Conservation (phyloP, 2,329 filamentous ascomycete species). For the Nemania diffusa region DNA sequence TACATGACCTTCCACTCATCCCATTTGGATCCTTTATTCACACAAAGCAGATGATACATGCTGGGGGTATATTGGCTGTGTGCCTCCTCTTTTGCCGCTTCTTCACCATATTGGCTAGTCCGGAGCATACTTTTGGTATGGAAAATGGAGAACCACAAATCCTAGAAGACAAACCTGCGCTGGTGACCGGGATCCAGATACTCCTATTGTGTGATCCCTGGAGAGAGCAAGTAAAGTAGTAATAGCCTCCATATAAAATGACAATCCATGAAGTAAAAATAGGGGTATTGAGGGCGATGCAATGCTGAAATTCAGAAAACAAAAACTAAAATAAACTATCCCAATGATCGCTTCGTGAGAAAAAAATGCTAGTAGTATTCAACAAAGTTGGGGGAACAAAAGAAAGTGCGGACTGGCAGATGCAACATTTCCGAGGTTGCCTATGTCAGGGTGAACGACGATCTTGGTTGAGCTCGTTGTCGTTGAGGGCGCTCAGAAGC, state of each 20-base stretch:
- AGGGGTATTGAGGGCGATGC: slow-evolving; percentile 32
- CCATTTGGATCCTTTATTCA: neutral
- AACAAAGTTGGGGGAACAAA: slow-evolving; percentile 19
- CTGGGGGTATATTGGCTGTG: neutral
- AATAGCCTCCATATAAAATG: neutral
- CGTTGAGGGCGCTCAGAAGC: neutral
- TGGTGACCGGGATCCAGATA: neutral
- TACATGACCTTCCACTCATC: slow-evolving; percentile 13
- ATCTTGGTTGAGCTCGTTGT: neutral
- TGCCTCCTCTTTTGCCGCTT: slow-evolving; percentile 4
- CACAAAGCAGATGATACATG: neutral
- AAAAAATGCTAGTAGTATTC: slow-evolving; percentile 3
- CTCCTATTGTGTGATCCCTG: neutral
- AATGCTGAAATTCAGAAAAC: slow-evolving; percentile 20
- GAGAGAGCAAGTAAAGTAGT: neutral
- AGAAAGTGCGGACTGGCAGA: neutral
- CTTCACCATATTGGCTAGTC: neutral
- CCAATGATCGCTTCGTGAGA: slow-evolving; percentile 12
- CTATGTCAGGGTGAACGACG: neutral
- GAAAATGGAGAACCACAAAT: neutral
- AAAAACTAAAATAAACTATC: slow-evolving; percentile 15
- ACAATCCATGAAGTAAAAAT: slow-evolving; percentile 14
- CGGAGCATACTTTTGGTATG: slow-evolving; percentile 13
- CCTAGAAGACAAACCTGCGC: neutral
- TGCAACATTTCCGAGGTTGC: neutral